Percentiles rank a stretch among this genome's conserved stretches.
These are phyloP conservation scores for Penicillium atrosanguineum DNA, from an alignment of 495 filamentous ascomycete genomes.

Conservation along the genomic window DNA sequence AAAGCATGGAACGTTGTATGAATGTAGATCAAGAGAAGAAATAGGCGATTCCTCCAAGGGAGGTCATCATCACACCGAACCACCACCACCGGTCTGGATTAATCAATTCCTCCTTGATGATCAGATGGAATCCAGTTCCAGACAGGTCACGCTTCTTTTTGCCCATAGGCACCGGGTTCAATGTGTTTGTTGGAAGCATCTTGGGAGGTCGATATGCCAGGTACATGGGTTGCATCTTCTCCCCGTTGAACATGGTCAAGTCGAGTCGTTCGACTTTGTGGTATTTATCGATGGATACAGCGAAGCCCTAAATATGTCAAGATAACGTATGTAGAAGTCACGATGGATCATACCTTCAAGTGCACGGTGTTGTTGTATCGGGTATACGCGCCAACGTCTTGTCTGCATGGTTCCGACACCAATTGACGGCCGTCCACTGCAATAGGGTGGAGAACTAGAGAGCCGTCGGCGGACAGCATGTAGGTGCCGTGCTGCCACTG, in stretches of 20 bases:
- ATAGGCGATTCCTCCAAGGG: constrained; percentile 49
- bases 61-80: constrained; percentile 67
- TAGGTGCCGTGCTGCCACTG: constrained; percentile 78
- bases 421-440: constrained; percentile 71
- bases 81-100: constrained; percentile 65
- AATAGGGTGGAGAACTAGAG: constrained; percentile 61
- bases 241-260: constrained; percentile 62
- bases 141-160: constrained; percentile 21
- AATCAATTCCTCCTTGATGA: constrained; percentile 44
- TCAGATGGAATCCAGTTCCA: constrained; percentile 21
- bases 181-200: constrained; percentile 71
- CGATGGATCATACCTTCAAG: constrained; percentile 50
- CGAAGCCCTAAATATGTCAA: constrained; percentile 53
- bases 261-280: constrained; percentile 63
- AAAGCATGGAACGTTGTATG: constrained; percentile 1
- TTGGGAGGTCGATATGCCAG: constrained; percentile 64
- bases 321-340: neutral
- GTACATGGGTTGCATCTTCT: constrained; percentile 72
- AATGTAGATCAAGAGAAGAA: constrained; percentile 30
- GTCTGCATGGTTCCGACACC: constrained; percentile 62
- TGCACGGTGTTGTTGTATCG: constrained; percentile 68
- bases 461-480: constrained; percentile 52
- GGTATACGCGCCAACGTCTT: constrained; percentile 54
- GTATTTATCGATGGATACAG: constrained; percentile 60
- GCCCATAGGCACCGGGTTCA: constrained; percentile 53